A percentile compares a stretch with the other conserved stretches of the same genome.
phyloP scores from a whole-genome alignment of 768 basidiomycete species.

The Dacryopinax primogenitus region DNA sequence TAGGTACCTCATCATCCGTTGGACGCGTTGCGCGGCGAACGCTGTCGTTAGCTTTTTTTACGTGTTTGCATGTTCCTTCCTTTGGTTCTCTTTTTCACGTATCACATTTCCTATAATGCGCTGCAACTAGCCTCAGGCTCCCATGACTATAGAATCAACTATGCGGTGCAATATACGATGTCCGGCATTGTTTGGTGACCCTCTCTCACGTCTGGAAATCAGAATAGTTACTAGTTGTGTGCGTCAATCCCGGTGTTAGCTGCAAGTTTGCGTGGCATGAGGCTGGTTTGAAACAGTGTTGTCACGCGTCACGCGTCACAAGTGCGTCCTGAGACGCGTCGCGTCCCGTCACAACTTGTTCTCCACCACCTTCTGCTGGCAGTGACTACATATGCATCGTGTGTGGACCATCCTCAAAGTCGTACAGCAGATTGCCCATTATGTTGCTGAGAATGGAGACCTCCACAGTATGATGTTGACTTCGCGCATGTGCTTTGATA shows the following conservation, averaged over 20 bases:
- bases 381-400: neutral
- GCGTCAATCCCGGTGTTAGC: neutral
- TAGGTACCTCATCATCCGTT: neutral
- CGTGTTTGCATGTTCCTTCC: neutral
- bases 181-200: neutral
- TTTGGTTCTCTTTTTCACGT: conserved; percentile 1
- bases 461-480: neutral
- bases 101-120: conserved; percentile 8
- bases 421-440: neutral
- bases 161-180: neutral
- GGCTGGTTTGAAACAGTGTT: neutral
- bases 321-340: neutral
- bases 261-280: neutral
- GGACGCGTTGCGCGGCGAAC: neutral
- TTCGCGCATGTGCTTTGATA: neutral
- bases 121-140: conserved; percentile 8
- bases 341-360: neutral
- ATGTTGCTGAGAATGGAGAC: neutral
- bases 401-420: neutral
- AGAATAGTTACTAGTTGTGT: neutral
- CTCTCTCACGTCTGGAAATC: neutral
- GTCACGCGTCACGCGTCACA: neutral
- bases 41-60: neutral
- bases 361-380: neutral
- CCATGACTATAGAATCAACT: conserved; percentile 7